Conservation (phyloP, 139 green algal genomes). For the Eudorina sp. region DNA sequence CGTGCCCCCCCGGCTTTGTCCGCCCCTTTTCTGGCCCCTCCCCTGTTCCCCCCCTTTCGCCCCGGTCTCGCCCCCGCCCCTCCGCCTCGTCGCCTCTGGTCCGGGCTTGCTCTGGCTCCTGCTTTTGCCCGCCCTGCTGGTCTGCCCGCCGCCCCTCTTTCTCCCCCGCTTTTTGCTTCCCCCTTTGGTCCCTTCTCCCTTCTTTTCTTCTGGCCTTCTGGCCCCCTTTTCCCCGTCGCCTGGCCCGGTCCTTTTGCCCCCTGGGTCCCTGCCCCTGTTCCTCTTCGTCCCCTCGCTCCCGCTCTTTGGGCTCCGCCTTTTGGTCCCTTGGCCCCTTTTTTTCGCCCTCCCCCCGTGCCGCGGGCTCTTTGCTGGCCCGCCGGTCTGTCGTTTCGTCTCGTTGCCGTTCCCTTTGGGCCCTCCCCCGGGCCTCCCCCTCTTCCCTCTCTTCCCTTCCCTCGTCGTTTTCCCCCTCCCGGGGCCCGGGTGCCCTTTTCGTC, state of each 20-base stretch:
- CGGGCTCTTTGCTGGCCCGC: no score
- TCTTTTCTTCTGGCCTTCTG: neutral
- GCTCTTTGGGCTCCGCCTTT: neutral
- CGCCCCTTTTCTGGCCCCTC: neutral
- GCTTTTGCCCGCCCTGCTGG: neutral
- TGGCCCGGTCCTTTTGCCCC: neutral
- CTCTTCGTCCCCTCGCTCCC: neutral
- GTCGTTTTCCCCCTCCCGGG: no score
- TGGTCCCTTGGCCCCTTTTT: no score
- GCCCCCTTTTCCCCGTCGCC: neutral
- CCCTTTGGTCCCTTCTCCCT: neutral
- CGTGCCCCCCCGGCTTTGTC: no score
- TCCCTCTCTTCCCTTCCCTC: no score
- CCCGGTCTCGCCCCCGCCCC: neutral
- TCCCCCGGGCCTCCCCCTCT: no score
- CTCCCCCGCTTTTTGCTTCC: neutral
- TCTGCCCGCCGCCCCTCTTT: neutral
- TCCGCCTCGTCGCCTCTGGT: neutral
- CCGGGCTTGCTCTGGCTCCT: neutral
- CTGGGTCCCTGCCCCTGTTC: neutral
- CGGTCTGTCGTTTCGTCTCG: no score
- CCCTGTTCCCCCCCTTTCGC: neutral
- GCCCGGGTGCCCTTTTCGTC: no score
- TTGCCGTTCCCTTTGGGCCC: no score
- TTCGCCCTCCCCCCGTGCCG: no score